A percentile compares a stretch with the other conserved stretches of the same genome.
These are phyloP conservation scores for Bidens hawaiensis DNA, from an alignment of 140 eudicot species.

Conservation along the genomic window DNA sequence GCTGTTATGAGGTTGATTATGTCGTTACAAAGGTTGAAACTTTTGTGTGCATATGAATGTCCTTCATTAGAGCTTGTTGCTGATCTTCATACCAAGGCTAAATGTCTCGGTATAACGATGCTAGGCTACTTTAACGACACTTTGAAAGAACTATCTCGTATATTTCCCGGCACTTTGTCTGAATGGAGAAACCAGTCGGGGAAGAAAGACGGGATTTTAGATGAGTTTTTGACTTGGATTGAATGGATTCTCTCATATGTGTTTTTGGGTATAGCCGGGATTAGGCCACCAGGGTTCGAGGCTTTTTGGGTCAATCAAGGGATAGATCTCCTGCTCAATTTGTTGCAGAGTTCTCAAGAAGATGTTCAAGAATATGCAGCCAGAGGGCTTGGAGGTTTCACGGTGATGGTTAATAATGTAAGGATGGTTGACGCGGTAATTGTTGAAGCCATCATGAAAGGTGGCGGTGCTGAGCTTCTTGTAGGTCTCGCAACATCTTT, in stretches of 20 bases:
- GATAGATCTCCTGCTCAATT: slow-evolving; percentile 56
- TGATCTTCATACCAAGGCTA: slow-evolving; percentile 37
- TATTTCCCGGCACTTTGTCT: slow-evolving; percentile 62
- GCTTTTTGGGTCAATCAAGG: slow-evolving; percentile 88
- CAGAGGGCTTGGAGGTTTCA: slow-evolving; percentile 77
- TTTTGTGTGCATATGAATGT: slow-evolving; percentile 76
- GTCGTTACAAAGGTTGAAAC: slow-evolving; percentile 44
- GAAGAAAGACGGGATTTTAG: slow-evolving; percentile 40
- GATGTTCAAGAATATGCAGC: slow-evolving; percentile 97
- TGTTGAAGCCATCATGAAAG: slow-evolving; percentile 85
- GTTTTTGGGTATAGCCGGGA: slow-evolving; percentile 73
- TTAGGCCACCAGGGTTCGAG: slow-evolving; percentile 66
- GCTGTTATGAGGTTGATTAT: slow-evolving; percentile 47
- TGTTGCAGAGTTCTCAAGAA: slow-evolving; percentile 81
- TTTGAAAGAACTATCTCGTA: slow-evolving; percentile 48
- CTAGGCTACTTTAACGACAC: slow-evolving; percentile 54
- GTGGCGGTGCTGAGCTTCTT: slow-evolving; percentile 77
- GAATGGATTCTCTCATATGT: slow-evolving; percentile 85
- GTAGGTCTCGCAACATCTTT: slow-evolving; percentile 69
- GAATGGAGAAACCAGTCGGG: slow-evolving; percentile 54
- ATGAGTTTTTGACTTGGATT: slow-evolving; percentile 68
- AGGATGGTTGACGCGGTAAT: slow-evolving; percentile 64
- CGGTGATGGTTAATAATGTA: slow-evolving; percentile 66
- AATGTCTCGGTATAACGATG: slow-evolving; percentile 55
- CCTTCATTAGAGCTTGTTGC: slow-evolving; percentile 58